A percentile compares a stretch with the other conserved stretches of the same genome.
These are phyloP conservation scores for Aspergillus phoenicis DNA, from an alignment of 2,329 filamentous ascomycete species.

Conservation along the genomic window DNA sequence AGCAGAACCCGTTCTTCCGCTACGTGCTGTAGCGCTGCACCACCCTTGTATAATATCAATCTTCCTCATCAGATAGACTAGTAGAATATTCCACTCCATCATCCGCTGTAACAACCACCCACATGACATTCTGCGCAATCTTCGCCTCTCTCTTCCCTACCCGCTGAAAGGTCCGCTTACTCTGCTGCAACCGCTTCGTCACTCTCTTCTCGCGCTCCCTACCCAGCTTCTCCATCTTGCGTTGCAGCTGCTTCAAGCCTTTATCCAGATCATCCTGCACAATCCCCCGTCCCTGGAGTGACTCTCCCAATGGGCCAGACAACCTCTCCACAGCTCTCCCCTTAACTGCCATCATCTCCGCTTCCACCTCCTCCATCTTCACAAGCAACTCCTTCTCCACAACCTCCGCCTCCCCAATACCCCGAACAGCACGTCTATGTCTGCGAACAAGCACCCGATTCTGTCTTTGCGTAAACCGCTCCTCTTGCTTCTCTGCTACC, in stretches of 20 bases:
- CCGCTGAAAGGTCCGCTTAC: slow-evolving; percentile 4
- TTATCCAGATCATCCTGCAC: slow-evolving; percentile 17
- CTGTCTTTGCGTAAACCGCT: slow-evolving; percentile 12
- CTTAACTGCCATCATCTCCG: not conserved
- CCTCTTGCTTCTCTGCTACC: slow-evolving; percentile 11
- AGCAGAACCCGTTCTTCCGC: slow-evolving; percentile 67
- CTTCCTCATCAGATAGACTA: slow-evolving; percentile 14
- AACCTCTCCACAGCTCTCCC: slow-evolving; percentile 12
- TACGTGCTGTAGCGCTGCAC: slow-evolving; percentile 53
- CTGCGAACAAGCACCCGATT: slow-evolving; percentile 5
- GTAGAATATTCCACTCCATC: slow-evolving; percentile 15
- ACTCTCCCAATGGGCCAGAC: slow-evolving; percentile 17
- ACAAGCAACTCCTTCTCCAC: not conserved
- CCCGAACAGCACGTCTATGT: slow-evolving; percentile 11
- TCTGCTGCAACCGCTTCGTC: slow-evolving; percentile 11
- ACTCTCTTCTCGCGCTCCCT: slow-evolving; percentile 15
- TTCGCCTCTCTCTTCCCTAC: slow-evolving; percentile 15
- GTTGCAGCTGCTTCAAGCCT: slow-evolving; percentile 12
- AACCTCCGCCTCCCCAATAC: slow-evolving; percentile 8
- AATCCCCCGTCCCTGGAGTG: slow-evolving; percentile 5
- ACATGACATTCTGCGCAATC: slow-evolving; percentile 19
- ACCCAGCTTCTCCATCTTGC: slow-evolving; percentile 7
- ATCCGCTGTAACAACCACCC: slow-evolving; percentile 20
- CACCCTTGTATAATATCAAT: not conserved
- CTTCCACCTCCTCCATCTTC: slow-evolving; percentile 15